Evolutionary conservation across 441 rosid species (phyloP).

Genomic region (Lagerstroemia fauriei): DNA sequence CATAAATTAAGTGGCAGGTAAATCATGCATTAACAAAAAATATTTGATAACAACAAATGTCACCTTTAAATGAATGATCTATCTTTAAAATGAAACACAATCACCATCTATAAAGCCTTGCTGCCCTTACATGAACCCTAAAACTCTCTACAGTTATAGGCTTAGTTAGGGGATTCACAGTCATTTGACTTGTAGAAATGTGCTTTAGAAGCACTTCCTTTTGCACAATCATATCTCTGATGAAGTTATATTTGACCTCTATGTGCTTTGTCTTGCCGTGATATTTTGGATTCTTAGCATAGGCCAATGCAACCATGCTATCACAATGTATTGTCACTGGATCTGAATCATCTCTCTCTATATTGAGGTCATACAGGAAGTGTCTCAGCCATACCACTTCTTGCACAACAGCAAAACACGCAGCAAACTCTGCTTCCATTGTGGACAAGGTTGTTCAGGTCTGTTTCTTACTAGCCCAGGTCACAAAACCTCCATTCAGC

Average conservation of each 20-base stretch:
- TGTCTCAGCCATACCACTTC: not conserved
- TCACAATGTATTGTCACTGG: not conserved
- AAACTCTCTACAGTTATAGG: no score
- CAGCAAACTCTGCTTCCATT: slow-evolving; percentile 10
- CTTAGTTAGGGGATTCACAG: no score
- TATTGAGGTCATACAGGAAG: not conserved
- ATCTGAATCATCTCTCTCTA: not conserved
- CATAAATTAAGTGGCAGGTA: no score
- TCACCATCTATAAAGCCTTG: no score
- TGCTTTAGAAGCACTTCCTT: slow-evolving; percentile 14
- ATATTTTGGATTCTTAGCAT: not conserved
- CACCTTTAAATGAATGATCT: no score
- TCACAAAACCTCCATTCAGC: no score
- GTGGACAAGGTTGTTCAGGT: not conserved
- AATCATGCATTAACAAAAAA: no score
- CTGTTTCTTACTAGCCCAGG: not conserved
- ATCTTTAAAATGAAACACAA: no score
- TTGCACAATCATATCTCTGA: not conserved
- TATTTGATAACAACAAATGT: no score
- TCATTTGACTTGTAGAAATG: no score
- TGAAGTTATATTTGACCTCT: not conserved
- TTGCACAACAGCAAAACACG: not conserved
- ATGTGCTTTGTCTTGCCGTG: not conserved
- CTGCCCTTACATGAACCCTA: no score
- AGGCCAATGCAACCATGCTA: not conserved